These are phyloP conservation scores for Tetrapyrgos nigripes DNA, from an alignment of 1,284 basidiomycete genomes.

Conservation along the genomic window DNA sequence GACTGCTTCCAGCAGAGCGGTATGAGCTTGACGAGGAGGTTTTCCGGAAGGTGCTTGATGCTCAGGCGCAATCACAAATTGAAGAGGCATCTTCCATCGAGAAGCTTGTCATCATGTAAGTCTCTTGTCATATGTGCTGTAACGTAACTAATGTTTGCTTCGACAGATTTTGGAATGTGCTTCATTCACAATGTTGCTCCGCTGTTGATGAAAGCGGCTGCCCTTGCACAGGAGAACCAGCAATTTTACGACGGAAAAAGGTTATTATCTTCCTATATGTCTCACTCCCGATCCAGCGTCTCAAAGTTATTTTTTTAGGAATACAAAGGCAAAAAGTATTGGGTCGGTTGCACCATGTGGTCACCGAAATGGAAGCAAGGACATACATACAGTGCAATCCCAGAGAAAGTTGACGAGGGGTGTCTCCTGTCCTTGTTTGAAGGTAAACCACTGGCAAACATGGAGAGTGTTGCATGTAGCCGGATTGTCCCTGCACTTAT, in stretches of 20 bases:
- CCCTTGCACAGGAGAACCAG: neutral
- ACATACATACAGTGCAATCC: constrained; percentile 8
- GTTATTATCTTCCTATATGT: neutral
- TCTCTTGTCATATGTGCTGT: too few species aligned
- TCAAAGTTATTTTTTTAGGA: neutral
- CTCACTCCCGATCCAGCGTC: too few species aligned
- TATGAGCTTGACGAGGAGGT: constrained; percentile 14
- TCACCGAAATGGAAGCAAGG: constrained; percentile 3
- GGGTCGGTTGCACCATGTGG: constrained; percentile 18
- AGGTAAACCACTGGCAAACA: constrained; percentile 3
- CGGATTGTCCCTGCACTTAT: constrained; percentile 18
- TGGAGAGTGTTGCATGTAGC: constrained; percentile 17
- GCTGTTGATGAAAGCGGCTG: neutral
- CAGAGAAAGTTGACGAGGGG: constrained; percentile 13
- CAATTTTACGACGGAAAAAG: neutral
- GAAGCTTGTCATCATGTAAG: too few species aligned
- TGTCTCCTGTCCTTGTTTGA: constrained; percentile 17
- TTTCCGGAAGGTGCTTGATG: constrained; percentile 11
- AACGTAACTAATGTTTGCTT: neutral
- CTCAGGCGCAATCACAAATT: constrained; percentile 8
- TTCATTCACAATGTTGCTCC: neutral
- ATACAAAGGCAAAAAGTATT: constrained; percentile 10
- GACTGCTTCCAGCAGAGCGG: neutral
- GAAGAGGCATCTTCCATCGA: constrained; percentile 6
- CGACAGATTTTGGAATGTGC: constrained; percentile 3